A percentile compares a stretch with the other conserved stretches of the same genome.
Evolutionary conservation across 257 asterid genomes (phyloP).

Genomic region (Mitragyna speciosa): DNA sequence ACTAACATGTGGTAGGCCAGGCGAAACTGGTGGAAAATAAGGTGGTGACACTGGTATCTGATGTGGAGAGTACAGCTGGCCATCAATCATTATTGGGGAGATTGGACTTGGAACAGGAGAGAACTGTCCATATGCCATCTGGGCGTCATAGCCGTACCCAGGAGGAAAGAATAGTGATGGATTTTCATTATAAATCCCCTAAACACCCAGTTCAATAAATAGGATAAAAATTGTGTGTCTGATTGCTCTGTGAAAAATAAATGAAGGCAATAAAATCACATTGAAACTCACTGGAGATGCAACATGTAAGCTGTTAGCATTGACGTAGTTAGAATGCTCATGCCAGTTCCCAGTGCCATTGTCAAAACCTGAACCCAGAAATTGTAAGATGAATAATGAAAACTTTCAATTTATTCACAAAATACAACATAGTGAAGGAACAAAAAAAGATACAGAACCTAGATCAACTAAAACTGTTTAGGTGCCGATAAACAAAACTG

Average conservation of each 20-base stretch:
- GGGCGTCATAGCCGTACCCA: slow-evolving; percentile 85
- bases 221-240: not conserved
- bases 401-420: not conserved
- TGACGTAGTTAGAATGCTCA: slow-evolving; percentile 73
- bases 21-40: slow-evolving; percentile 82
- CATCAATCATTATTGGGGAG: slow-evolving; percentile 88
- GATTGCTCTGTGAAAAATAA: not conserved
- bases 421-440: slow-evolving; percentile 3
- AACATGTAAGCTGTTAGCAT: slow-evolving; percentile 80
- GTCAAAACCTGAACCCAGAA: slow-evolving; percentile 62
- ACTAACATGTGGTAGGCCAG: slow-evolving; percentile 75
- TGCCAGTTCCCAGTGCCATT: slow-evolving; percentile 74
- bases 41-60: slow-evolving; percentile 74
- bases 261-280: not conserved
- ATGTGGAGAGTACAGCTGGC: slow-evolving; percentile 90
- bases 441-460: not conserved
- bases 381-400: slow-evolving; percentile 19
- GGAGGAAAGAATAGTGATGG: slow-evolving; percentile 70
- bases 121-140: slow-evolving; percentile 92
- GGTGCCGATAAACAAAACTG: not conserved
- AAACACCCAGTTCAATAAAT: slow-evolving; percentile 8
- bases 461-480: not conserved
- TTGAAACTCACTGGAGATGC: slow-evolving; percentile 71
- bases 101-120: slow-evolving; percentile 85
- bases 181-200: slow-evolving; percentile 93